These are phyloP conservation scores for Boletus rex-veris DNA, from an alignment of 768 basidiomycete species.

Conservation along the genomic window DNA sequence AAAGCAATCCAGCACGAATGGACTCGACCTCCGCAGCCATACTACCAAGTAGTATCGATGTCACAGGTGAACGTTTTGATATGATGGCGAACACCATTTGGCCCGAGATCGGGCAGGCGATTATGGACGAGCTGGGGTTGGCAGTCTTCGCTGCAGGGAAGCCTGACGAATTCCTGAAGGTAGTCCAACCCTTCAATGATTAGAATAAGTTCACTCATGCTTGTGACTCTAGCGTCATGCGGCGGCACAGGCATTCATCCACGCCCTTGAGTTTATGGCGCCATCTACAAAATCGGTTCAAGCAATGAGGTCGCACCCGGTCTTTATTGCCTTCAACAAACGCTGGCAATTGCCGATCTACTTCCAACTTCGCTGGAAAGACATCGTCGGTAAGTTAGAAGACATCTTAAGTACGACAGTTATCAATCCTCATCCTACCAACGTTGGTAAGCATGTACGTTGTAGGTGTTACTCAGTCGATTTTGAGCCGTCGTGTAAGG, in stretches of 20 bases:
- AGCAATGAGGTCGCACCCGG: conserved; percentile 67
- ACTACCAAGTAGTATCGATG: conserved; percentile 1
- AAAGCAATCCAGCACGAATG: conserved; percentile 34
- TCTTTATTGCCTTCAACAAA: conserved; percentile 69
- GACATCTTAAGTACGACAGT: conserved; percentile 47
- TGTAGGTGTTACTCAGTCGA: not conserved
- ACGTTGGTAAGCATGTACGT: conserved; percentile 38
- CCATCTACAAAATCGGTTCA: conserved; percentile 70
- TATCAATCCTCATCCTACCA: conserved; percentile 36
- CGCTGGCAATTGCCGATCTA: conserved; percentile 97
- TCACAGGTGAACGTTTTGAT: conserved; percentile 53
- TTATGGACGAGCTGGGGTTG: conserved; percentile 81
- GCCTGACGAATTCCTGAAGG: conserved; percentile 87
- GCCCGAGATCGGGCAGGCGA: conserved; percentile 75
- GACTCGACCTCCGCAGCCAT: conserved; percentile 5
- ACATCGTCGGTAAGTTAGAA: conserved; percentile 78
- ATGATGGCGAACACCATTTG: conserved; percentile 88
- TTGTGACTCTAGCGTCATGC: conserved; percentile 65
- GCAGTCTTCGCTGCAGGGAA: conserved; percentile 89
- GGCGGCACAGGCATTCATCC: conserved; percentile 78
- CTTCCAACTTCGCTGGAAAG: conserved; percentile 97
- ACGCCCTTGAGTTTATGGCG: conserved; percentile 76
- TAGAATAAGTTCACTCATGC: not conserved
- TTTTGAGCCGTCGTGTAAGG: conserved; percentile 15
- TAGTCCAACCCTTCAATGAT: conserved; percentile 31